Conservation (phyloP, 495 filamentous ascomycete genomes). For the Neurospora intermedia region DNA sequence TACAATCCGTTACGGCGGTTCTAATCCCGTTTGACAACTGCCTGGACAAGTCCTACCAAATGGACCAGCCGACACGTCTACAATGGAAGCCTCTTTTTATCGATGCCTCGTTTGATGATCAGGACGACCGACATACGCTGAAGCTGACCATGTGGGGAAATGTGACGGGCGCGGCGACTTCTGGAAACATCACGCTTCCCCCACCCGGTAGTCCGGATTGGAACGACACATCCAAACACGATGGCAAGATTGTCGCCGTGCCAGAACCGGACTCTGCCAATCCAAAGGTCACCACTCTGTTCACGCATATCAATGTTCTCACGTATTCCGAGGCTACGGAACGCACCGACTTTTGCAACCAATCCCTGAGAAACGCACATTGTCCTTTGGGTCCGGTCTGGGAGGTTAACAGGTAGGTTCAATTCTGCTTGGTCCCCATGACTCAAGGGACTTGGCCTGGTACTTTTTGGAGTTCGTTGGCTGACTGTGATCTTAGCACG, state of each 20-base stretch:
- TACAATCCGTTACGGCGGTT: neutral
- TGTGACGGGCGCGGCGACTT: constrained; percentile 53
- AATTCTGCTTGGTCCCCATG: constrained; percentile 4
- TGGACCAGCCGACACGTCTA: constrained; percentile 37
- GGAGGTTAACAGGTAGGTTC: constrained; percentile 38
- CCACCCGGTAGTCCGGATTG: constrained; percentile 41
- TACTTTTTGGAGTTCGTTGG: neutral
- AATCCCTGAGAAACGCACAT: constrained; percentile 42
- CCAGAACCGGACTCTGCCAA: constrained; percentile 35
- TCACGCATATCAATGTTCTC: constrained; percentile 56
- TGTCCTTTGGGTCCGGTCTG: constrained; percentile 76
- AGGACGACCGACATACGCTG: constrained; percentile 51
- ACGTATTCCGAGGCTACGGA: constrained; percentile 57
- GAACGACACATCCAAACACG: constrained; percentile 43
- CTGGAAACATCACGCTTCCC: constrained; percentile 35
- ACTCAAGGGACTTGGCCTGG: neutral
- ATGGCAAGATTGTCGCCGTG: constrained; percentile 67
- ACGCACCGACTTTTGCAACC: constrained; percentile 51
- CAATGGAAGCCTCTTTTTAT: constrained; percentile 72
- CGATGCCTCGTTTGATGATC: constrained; percentile 59
- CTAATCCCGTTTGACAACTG: constrained; percentile 77
- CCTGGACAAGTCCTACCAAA: constrained; percentile 47
- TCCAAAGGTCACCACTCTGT: constrained; percentile 58
- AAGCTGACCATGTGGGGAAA: constrained; percentile 83
- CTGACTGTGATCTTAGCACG: neutral